Conservation (phyloP, 139 green algal species). For the Nannochloris sp. region DNA sequence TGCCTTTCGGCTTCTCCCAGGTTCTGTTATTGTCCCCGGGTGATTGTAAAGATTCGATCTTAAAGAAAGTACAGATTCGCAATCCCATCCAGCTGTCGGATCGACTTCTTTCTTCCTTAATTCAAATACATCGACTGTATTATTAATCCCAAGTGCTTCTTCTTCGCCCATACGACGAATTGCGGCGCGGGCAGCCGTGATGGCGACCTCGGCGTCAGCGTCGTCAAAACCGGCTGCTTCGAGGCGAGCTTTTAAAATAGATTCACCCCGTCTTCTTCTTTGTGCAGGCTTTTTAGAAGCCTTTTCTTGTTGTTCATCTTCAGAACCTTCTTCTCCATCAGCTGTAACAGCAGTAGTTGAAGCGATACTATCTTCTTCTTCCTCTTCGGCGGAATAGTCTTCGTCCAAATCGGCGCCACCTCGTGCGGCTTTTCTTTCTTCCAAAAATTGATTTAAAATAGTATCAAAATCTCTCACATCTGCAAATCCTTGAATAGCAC, state of each 20-base stretch:
- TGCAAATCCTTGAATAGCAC: constrained; percentile 12
- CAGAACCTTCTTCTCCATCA: neutral
- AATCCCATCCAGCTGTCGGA: constrained; percentile 68
- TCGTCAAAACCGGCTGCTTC: constrained; percentile 21
- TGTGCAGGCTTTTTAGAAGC: too few relatives aligned
- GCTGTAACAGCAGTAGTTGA: too few relatives aligned
- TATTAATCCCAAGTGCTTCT: neutral
- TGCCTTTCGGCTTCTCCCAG: neutral
- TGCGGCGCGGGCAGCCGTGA: neutral
- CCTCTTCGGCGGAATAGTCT: too few relatives aligned
- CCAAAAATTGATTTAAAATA: constrained; percentile 75
- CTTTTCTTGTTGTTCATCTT: neutral
- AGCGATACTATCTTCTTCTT: too few relatives aligned
- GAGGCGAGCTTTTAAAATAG: constrained; percentile 1
- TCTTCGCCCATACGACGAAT: constrained; percentile 3
- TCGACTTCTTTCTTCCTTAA: neutral
- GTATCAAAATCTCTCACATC: constrained; percentile 42
- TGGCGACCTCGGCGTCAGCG: constrained; percentile 18
- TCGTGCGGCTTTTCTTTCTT: constrained; percentile 11
- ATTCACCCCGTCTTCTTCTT: neutral
- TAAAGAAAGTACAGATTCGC: constrained; percentile 74
- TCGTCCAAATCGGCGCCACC: constrained; percentile 12
- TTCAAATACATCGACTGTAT: neutral
- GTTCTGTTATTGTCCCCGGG: constrained; percentile 55
- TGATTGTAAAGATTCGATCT: constrained; percentile 75